Percentiles rank a stretch among this genome's conserved stretches.
phyloP scores from a whole-genome alignment of 768 basidiomycete species.

The Auricularia heimuer region DNA sequence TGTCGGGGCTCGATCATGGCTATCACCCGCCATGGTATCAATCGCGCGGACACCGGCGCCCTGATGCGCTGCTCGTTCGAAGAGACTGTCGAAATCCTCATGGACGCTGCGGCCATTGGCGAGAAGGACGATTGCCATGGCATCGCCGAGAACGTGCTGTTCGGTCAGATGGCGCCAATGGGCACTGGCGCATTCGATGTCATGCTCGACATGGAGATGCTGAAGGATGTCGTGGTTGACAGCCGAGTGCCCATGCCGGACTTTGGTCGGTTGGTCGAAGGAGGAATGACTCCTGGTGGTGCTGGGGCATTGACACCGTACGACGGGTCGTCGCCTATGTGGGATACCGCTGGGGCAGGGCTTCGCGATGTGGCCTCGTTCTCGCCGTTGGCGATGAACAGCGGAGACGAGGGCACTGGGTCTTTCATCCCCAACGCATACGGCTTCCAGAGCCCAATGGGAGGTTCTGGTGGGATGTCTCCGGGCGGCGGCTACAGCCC shows the following conservation, averaged over 20 bases:
- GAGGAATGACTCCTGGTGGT: slow-evolving; percentile 84
- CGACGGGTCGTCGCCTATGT: slow-evolving; percentile 81
- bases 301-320: slow-evolving; percentile 83
- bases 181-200: slow-evolving; percentile 96
- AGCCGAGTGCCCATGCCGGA: slow-evolving; percentile 82
- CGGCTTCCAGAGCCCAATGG: slow-evolving; percentile 72
- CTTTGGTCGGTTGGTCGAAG: slow-evolving; percentile 71
- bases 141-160: slow-evolving; percentile 98
- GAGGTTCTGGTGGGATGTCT: slow-evolving; percentile 72
- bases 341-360: slow-evolving; percentile 59
- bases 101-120: slow-evolving; percentile 97
- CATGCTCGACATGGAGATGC: slow-evolving; percentile 92
- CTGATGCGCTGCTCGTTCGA: slow-evolving; percentile 99
- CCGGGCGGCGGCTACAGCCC: slow-evolving; percentile 72
- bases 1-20: slow-evolving; percentile 92
- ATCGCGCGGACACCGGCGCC: slow-evolving; percentile 97
- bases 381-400: slow-evolving; percentile 83
- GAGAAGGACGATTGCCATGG: slow-evolving; percentile 98
- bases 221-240: slow-evolving; percentile 97
- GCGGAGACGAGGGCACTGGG: slow-evolving; percentile 68
- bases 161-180: slow-evolving; percentile 99
- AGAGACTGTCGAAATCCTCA: slow-evolving; percentile 97
- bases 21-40: slow-evolving; percentile 98
- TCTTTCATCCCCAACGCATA: slow-evolving; percentile 45
- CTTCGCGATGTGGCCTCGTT: slow-evolving; percentile 84